phyloP scores from a whole-genome alignment of 2,329 filamentous ascomycete species.

The Colletotrichum lindemuthianum region DNA sequence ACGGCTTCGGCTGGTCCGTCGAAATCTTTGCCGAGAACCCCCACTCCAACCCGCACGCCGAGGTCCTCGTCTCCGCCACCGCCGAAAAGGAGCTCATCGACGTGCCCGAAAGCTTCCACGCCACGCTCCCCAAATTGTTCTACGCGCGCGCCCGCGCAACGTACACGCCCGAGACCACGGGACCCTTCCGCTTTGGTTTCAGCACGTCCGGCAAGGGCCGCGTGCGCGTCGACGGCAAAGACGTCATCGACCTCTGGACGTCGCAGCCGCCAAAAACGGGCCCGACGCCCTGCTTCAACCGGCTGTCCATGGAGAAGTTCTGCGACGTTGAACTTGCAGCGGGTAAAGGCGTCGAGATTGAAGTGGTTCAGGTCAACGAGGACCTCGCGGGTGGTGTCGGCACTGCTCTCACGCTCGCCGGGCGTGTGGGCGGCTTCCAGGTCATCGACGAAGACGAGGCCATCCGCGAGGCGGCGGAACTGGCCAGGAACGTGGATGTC shows the following conservation, averaged over 20 bases:
- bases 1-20: conserved; percentile 32
- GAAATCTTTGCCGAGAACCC: conserved; percentile 34
- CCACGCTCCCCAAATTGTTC: conserved; percentile 29
- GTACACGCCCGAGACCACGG: conserved; percentile 17
- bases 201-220: conserved; percentile 40
- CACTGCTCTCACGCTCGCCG: conserved; percentile 39
- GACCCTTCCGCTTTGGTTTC: conserved; percentile 31
- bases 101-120: conserved; percentile 33
- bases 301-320: conserved; percentile 35
- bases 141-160: conserved; percentile 31
- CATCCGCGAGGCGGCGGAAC: conserved; percentile 71
- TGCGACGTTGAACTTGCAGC: conserved; percentile 9
- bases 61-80: conserved; percentile 14
- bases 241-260: conserved; percentile 40
- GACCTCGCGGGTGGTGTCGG: conserved; percentile 38
- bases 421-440: conserved; percentile 67
- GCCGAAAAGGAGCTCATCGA: conserved; percentile 35
- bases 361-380: conserved; percentile 34
- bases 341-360: conserved; percentile 14
- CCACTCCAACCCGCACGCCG: conserved; percentile 6
- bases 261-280: conserved; percentile 32
- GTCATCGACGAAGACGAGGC: conserved; percentile 66
- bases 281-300: conserved; percentile 35
- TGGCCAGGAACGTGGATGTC: conserved; percentile 78
- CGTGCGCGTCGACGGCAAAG: conserved; percentile 40